A percentile compares a stretch with the other conserved stretches of the same genome.
Evolutionary conservation across 345 rosid genomes (phyloP).

Genomic region (Lumnitzera littorea): DNA sequence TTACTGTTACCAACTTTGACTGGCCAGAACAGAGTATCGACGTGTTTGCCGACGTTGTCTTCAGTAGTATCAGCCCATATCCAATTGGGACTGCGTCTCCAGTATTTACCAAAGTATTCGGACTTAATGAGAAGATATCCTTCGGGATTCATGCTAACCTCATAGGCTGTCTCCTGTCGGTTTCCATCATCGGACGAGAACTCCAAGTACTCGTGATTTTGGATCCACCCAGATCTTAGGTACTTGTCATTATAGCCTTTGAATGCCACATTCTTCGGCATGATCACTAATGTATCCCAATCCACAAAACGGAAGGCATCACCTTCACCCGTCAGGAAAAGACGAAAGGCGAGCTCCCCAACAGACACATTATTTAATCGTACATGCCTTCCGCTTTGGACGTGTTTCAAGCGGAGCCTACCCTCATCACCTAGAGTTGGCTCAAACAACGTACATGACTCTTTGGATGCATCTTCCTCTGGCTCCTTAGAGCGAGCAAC

Average conservation of each 20-base stretch:
- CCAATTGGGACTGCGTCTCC: neutral
- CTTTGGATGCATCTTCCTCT: conserved; percentile 6
- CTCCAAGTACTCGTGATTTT: neutral
- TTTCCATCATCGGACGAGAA: neutral
- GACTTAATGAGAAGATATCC: neutral
- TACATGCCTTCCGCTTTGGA: neutral
- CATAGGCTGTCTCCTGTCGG: neutral
- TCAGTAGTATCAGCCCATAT: neutral
- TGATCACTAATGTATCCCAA: neutral
- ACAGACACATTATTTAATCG: neutral
- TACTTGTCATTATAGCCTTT: neutral
- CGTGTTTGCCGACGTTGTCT: neutral
- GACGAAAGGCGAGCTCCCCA: no score
- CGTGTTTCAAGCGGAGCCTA: neutral
- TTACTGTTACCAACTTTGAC: neutral
- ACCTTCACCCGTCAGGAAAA: neutral
- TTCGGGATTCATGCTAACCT: neutral
- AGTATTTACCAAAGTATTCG: neutral
- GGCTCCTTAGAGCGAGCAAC: conserved; percentile 4
- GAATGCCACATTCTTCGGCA: neutral
- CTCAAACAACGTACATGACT: conserved; percentile 14
- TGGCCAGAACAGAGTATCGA: neutral
- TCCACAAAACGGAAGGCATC: neutral
- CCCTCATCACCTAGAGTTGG: neutral
- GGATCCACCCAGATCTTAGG: neutral